A percentile compares a stretch with the other conserved stretches of the same genome.
Evolutionary conservation across 2,329 filamentous ascomycete species (phyloP).

Genomic region (Colletotrichum sp.): DNA sequence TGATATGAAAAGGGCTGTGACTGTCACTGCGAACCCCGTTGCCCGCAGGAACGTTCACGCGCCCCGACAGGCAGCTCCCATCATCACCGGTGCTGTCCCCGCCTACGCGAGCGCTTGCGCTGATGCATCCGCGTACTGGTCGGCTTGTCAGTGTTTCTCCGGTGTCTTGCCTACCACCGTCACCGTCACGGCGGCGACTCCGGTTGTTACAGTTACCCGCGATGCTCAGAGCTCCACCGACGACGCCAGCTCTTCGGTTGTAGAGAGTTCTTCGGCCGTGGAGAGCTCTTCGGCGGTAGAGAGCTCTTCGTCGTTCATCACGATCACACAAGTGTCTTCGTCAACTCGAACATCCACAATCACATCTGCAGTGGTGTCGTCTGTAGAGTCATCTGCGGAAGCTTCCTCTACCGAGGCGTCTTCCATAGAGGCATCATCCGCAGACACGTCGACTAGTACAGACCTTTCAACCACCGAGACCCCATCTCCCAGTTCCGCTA

Average conservation of each 20-base stretch:
- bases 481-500: not conserved
- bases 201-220: not conserved
- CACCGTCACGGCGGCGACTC: slow-evolving; percentile 16
- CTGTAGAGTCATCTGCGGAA: not conserved
- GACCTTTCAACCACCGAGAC: not conserved
- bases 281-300: not conserved
- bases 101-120: slow-evolving; percentile 22
- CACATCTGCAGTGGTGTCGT: not conserved
- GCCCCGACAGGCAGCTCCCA: not conserved
- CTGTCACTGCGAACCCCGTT: not conserved
- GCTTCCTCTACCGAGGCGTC: not conserved
- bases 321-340: not conserved
- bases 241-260: not conserved
- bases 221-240: not conserved
- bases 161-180: slow-evolving; percentile 19
- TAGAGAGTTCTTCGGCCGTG: not conserved
- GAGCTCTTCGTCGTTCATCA: not conserved
- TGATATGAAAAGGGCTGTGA: not conserved
- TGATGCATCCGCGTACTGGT: slow-evolving; percentile 18
- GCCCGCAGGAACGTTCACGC: slow-evolving; percentile 1
- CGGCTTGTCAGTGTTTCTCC: slow-evolving; percentile 25
- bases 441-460: not conserved
- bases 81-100: slow-evolving; percentile 2
- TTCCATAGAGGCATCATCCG: not conserved
- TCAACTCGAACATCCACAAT: not conserved